phyloP scores from a whole-genome alignment of 176 grass and related monocot genomes.

The Hordeum marinum region DNA sequence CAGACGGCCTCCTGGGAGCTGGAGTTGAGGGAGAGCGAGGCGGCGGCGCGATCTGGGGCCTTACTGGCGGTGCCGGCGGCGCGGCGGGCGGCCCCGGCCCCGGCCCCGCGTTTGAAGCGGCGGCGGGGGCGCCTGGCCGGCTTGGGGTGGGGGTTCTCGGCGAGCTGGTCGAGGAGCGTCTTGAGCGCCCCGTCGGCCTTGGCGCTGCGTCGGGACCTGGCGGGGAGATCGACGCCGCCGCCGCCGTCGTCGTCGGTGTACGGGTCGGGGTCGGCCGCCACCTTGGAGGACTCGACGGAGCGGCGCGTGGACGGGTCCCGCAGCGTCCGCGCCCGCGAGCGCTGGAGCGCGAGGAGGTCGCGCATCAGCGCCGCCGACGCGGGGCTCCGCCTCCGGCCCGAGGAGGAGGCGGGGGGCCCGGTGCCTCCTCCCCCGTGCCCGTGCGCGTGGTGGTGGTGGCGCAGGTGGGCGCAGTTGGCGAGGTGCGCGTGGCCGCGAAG shows the following conservation, averaged over 20 bases:
- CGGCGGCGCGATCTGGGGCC: constrained; percentile 6
- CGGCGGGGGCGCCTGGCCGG: constrained; percentile 22
- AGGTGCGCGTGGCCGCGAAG: constrained; percentile 72
- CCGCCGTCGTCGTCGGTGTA: neutral
- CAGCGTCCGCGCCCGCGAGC: constrained; percentile 58
- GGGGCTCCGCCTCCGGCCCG: constrained; percentile 48
- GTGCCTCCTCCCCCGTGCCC: neutral
- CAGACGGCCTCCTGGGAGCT: constrained; percentile 77
- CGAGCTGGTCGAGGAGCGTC: constrained; percentile 55
- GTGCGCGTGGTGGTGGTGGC: constrained; percentile 52
- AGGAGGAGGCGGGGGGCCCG: constrained; percentile 29
- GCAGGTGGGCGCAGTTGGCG: constrained; percentile 81
- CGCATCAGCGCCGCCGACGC: constrained; percentile 64
- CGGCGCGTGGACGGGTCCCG: constrained; percentile 89
- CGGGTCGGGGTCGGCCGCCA: constrained; percentile 48
- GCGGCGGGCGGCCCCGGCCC: neutral
- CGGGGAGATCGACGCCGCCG: neutral
- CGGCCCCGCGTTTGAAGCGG: constrained; percentile 46
- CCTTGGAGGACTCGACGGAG: constrained; percentile 63
- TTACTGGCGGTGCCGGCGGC: neutral
- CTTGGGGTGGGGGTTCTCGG: constrained; percentile 45
- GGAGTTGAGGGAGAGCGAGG: constrained; percentile 55
- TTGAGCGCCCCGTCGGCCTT: constrained; percentile 29
- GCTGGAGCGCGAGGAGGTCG: constrained; percentile 80
- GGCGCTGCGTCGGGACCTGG: constrained; percentile 41